Conservation (phyloP, 1,139 yeast species). For the Blastobotrys buckinghamii region DNA sequence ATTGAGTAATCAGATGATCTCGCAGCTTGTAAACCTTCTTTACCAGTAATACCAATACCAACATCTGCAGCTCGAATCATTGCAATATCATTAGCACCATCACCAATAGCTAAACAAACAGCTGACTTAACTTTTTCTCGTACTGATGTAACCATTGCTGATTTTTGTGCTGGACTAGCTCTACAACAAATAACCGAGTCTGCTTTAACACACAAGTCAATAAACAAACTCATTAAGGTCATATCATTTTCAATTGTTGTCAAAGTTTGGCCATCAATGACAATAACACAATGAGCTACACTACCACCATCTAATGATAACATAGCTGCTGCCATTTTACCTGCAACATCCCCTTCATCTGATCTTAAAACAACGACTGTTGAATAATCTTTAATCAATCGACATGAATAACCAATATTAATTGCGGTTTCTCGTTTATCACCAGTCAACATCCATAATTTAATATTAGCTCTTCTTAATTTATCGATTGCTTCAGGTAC, state of each 20-base stretch:
- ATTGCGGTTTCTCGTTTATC: slow-evolving; percentile 97
- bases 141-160: slow-evolving; percentile 76
- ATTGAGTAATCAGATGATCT: slow-evolving; percentile 91
- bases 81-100: slow-evolving; percentile 98
- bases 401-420: slow-evolving; percentile 92
- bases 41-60: slow-evolving; percentile 95
- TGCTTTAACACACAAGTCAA: slow-evolving; percentile 78
- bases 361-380: slow-evolving; percentile 72
- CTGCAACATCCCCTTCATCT: slow-evolving; percentile 43
- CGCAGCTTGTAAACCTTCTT: slow-evolving; percentile 95
- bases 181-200: slow-evolving; percentile 94
- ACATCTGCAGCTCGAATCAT: slow-evolving; percentile 99
- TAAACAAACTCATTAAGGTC: slow-evolving; percentile 63
- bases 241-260: slow-evolving; percentile 65
- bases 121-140: slow-evolving; percentile 56
- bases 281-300: slow-evolving; percentile 91
- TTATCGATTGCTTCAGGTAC: slow-evolving; percentile 93
- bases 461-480: slow-evolving; percentile 86
- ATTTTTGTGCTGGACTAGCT: slow-evolving; percentile 96
- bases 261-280: slow-evolving; percentile 86
- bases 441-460: slow-evolving; percentile 97
- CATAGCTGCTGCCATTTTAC: slow-evolving; percentile 53
- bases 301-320: slow-evolving; percentile 57
- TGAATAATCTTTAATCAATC: slow-evolving; percentile 86
- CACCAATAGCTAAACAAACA: slow-evolving; percentile 96